Conservation (phyloP, 352 stramenopile species). For the Phytophthora sp. region DNA sequence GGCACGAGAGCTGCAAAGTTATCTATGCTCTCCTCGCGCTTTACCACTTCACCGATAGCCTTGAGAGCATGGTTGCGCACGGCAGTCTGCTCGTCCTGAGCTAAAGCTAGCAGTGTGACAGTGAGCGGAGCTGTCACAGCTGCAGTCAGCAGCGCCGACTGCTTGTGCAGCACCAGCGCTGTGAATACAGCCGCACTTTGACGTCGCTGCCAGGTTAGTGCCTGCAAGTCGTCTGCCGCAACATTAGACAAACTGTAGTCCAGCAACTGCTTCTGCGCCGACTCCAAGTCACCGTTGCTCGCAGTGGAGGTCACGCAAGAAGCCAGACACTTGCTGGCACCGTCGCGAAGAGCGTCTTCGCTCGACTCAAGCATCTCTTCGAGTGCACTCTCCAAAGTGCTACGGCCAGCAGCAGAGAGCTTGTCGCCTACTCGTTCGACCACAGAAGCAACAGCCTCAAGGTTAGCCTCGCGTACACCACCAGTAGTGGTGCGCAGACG, state of each 20-base stretch:
- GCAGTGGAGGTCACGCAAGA: slow-evolving; percentile 57
- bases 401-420: slow-evolving; percentile 58
- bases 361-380: slow-evolving; percentile 66
- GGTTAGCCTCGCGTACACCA: slow-evolving; percentile 80
- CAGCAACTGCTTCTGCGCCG: slow-evolving; percentile 41
- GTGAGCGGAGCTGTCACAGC: slow-evolving; percentile 33
- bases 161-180: slow-evolving; percentile 53
- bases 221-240: slow-evolving; percentile 41
- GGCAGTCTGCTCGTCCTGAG: slow-evolving; percentile 66
- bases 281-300: slow-evolving; percentile 37
- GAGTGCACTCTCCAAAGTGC: slow-evolving; percentile 63
- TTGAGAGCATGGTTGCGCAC: slow-evolving; percentile 64
- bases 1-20: slow-evolving; percentile 47
- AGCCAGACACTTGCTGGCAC: slow-evolving; percentile 74
- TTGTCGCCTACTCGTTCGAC: slow-evolving; percentile 74
- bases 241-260: slow-evolving; percentile 56
- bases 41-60: slow-evolving; percentile 64
- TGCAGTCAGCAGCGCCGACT: slow-evolving; percentile 40
- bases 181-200: slow-evolving; percentile 74
- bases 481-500: slow-evolving; percentile 68
- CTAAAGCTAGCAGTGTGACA: slow-evolving; percentile 48
- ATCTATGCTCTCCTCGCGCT: slow-evolving; percentile 42
- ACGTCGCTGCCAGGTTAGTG: slow-evolving; percentile 54
- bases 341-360: slow-evolving; percentile 69
- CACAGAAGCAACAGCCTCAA: slow-evolving; percentile 72